phyloP scores from a whole-genome alignment of 148 eudicot genomes.

The Rhododendron simsii region DNA sequence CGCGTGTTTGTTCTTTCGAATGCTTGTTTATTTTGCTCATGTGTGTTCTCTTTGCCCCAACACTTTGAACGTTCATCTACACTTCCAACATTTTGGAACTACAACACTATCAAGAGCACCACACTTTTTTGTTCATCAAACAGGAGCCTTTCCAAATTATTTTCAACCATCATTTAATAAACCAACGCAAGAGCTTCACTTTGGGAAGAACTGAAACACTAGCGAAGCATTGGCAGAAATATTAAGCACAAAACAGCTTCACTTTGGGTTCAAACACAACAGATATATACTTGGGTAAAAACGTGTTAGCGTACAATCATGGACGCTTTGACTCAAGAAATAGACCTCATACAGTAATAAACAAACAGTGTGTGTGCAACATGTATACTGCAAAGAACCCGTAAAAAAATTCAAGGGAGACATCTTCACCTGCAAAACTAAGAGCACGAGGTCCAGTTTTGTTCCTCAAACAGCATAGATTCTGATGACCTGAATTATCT shows the following conservation, averaged over 20 bases:
- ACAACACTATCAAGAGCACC: not conserved
- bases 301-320: not conserved
- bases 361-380: not conserved
- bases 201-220: not conserved
- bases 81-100: not conserved
- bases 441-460: not conserved
- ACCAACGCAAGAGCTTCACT: not conserved
- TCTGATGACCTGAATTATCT: slow-evolving; percentile 54
- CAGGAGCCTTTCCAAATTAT: not conserved
- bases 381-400: not conserved
- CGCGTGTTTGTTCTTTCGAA: no score
- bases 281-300: not conserved
- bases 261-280: not conserved
- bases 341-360: not conserved
- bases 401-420: not conserved
- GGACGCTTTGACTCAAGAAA: not conserved
- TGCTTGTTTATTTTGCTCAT: not conserved
- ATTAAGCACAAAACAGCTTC: not conserved
- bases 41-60: not conserved
- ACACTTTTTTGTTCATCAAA: not conserved
- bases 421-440: not conserved
- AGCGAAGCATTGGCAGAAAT: not conserved
- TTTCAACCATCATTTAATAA: not conserved
- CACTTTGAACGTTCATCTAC: not conserved
- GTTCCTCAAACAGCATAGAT: slow-evolving; percentile 49